Evolutionary conservation across 805 yeast species (phyloP).

Genomic region (Zygoascus flipseniorum): DNA sequence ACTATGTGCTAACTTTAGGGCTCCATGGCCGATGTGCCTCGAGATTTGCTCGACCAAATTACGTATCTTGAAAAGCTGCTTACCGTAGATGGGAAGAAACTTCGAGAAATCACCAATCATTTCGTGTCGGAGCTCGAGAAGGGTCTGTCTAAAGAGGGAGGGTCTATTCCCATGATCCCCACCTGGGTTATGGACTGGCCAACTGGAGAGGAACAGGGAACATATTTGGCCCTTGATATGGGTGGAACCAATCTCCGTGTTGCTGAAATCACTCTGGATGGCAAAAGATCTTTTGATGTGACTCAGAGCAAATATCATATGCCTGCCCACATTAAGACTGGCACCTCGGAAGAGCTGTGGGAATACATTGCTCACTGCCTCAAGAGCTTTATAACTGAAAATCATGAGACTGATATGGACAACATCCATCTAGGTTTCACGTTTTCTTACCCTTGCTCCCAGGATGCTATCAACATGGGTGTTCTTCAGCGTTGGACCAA

Average conservation of each 20-base stretch:
- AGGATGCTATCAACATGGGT: slow-evolving; percentile 76
- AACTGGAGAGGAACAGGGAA: slow-evolving; percentile 84
- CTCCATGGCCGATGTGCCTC: slow-evolving; percentile 59
- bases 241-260: slow-evolving; percentile 97
- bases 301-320: slow-evolving; percentile 78
- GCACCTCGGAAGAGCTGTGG: slow-evolving; percentile 67
- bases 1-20: slow-evolving; percentile 29
- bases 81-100: slow-evolving; percentile 50
- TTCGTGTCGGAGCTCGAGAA: slow-evolving; percentile 72
- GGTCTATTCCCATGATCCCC: slow-evolving; percentile 75
- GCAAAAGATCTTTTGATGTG: slow-evolving; percentile 76
- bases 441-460: slow-evolving; percentile 75
- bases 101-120: slow-evolving; percentile 61
- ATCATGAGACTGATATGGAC: slow-evolving; percentile 34
- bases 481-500: slow-evolving; percentile 93
- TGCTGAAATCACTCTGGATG: slow-evolving; percentile 75
- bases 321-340: slow-evolving; percentile 72
- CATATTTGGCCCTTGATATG: slow-evolving; percentile 85
- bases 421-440: slow-evolving; percentile 86
- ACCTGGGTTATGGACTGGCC: slow-evolving; percentile 95
- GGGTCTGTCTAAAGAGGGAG: slow-evolving; percentile 37
- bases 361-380: slow-evolving; percentile 79
- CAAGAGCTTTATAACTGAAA: slow-evolving; percentile 60
- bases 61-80: slow-evolving; percentile 51
- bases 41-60: slow-evolving; percentile 50